phyloP scores from a whole-genome alignment of 2,329 filamentous ascomycete species.

The Cylindrodendrum hubeiense region DNA sequence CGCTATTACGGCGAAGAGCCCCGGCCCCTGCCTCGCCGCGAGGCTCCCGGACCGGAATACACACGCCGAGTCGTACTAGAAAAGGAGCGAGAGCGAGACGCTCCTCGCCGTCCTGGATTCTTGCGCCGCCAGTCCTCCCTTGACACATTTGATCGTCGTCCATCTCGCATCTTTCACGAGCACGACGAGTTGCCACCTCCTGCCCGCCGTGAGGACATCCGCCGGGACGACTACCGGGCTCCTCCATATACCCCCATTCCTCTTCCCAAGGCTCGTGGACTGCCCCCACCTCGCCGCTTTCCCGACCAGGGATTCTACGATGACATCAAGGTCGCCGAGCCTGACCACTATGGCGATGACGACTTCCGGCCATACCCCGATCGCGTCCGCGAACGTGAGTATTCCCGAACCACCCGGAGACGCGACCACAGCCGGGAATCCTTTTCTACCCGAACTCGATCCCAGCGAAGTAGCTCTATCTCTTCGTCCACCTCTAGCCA shows the following conservation, averaged over 20 bases:
- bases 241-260: conserved; percentile 72
- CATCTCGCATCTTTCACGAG: conserved; percentile 62
- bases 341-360: conserved; percentile 77
- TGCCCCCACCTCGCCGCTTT: conserved; percentile 71
- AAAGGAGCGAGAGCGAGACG: conserved; percentile 67
- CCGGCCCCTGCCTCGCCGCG: conserved; percentile 50
- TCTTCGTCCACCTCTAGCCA: conserved; percentile 59
- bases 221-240: conserved; percentile 60
- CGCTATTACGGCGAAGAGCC: conserved; percentile 70
- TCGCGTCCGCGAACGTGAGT: conserved; percentile 71
- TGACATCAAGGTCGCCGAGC: conserved; percentile 76
- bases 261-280: conserved; percentile 72
- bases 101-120: conserved; percentile 73
- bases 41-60: conserved; percentile 53
- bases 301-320: conserved; percentile 70
- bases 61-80: conserved; percentile 69
- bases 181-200: conserved; percentile 75
- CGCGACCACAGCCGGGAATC: conserved; percentile 56
- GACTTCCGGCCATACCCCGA: conserved; percentile 75
- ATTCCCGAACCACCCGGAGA: conserved; percentile 62
- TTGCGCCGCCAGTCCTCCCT: conserved; percentile 88
- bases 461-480: conserved; percentile 57
- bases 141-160: conserved; percentile 88
- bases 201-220: conserved; percentile 60
- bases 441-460: conserved; percentile 53